A percentile compares a stretch with the other conserved stretches of the same genome.
Conservation (phyloP, 2,329 filamentous ascomycete genomes). For the Sclerotinia borealis region DNA sequence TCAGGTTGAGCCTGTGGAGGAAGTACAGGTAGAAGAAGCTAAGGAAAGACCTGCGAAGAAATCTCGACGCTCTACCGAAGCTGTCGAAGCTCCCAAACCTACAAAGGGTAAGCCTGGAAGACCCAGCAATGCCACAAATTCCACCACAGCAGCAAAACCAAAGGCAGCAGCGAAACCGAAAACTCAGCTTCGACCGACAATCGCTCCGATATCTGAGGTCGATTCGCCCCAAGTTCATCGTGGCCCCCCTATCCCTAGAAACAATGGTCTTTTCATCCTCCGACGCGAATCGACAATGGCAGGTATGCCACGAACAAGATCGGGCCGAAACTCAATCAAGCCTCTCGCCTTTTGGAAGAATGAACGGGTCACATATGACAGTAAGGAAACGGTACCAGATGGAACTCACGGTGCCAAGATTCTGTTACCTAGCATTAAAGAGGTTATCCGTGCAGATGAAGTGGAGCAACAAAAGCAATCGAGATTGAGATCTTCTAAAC, state of each 20-base stretch:
- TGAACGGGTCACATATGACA: constrained; percentile 66
- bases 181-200: constrained; percentile 14
- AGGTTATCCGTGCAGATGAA: constrained; percentile 70
- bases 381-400: constrained; percentile 46
- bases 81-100: constrained; percentile 7
- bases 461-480: constrained; percentile 36
- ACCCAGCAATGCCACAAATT: background rate
- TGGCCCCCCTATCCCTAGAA: constrained; percentile 37
- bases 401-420: constrained; percentile 42
- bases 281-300: constrained; percentile 41
- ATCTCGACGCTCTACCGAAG: constrained; percentile 18
- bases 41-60: constrained; percentile 18
- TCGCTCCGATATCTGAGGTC: constrained; percentile 22
- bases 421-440: constrained; percentile 65
- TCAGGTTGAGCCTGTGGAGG: constrained; percentile 13
- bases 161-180: constrained; percentile 21
- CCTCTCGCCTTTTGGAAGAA: constrained; percentile 85
- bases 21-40: constrained; percentile 9
- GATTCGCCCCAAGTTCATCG: constrained; percentile 28
- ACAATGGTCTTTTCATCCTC: constrained; percentile 44
- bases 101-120: background rate
- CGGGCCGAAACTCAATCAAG: constrained; percentile 69
- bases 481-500: constrained; percentile 16
- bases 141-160: constrained; percentile 12
- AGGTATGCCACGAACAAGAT: constrained; percentile 53